phyloP scores from a whole-genome alignment of 345 rosid genomes.

The Eucalyptus marginata region DNA sequence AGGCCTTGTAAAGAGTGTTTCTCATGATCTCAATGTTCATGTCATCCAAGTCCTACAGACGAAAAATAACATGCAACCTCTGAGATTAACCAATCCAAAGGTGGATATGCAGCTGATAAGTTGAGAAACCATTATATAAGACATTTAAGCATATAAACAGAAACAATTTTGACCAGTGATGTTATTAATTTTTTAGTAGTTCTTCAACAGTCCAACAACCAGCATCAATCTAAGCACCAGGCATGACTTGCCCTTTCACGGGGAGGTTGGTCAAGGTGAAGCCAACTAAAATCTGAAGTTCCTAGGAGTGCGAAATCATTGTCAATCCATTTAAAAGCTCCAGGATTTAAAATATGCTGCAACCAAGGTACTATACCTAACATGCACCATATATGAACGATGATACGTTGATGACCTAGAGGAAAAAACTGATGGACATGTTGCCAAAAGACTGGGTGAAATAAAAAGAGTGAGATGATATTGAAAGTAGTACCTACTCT shows the following conservation, averaged over 20 bases:
- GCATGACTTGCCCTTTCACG: background rate
- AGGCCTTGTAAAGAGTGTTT: conserved; percentile 92
- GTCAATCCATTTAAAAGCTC: background rate
- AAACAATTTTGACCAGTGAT: background rate
- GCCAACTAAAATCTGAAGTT: background rate
- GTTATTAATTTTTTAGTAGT: background rate
- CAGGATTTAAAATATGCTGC: background rate
- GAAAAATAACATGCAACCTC: background rate
- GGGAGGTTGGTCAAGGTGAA: background rate
- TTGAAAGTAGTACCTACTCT: background rate
- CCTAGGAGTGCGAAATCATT: background rate
- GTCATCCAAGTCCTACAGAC: conserved; percentile 81
- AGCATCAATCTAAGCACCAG: background rate
- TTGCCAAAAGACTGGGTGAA: background rate
- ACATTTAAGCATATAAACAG: background rate
- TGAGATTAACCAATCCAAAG: background rate
- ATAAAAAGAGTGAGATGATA: background rate
- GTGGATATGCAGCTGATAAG: background rate
- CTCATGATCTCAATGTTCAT: conserved; percentile 98
- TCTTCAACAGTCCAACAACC: background rate
- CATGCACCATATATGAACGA: background rate
- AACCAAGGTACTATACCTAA: background rate
- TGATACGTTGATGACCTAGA: background rate
- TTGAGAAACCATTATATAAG: background rate
- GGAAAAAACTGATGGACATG: background rate